Evolutionary conservation across 805 yeast genomes (phyloP).

Genomic region (Wickerhamomyces mucosus): DNA sequence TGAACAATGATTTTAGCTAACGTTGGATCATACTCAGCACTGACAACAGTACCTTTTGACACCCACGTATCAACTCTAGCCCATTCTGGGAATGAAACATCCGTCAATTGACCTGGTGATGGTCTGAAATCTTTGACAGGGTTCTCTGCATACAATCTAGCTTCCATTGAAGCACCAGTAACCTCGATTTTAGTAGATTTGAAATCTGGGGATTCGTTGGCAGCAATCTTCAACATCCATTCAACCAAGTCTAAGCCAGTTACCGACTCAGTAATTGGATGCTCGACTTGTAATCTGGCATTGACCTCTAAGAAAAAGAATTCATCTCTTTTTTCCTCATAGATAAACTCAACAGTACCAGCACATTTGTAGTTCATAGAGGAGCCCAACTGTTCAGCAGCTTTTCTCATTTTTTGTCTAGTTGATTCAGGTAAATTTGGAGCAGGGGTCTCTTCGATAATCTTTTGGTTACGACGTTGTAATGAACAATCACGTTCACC

Average conservation of each 20-base stretch:
- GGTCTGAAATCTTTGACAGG: conserved; percentile 94
- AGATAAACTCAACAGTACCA: conserved; percentile 94
- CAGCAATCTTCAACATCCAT: conserved; percentile 93
- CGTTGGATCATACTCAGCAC: conserved; percentile 95
- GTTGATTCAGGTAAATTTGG: conserved; percentile 83
- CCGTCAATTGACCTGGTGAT: conserved; percentile 89
- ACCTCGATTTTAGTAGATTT: conserved; percentile 40
- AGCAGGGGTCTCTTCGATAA: conserved; percentile 97
- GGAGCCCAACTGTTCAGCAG: conserved; percentile 78
- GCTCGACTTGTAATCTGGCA: conserved; percentile 95
- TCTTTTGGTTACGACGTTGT: conserved; percentile 94
- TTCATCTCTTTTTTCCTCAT: conserved; percentile 76
- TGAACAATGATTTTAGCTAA: conserved; percentile 94
- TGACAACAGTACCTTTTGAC: conserved; percentile 71
- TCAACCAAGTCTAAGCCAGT: conserved; percentile 94
- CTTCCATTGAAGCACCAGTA: conserved; percentile 93
- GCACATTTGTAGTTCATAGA: conserved; percentile 90
- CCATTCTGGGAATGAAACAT: conserved; percentile 78
- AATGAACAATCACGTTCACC: conserved; percentile 98
- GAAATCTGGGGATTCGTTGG: conserved; percentile 80
- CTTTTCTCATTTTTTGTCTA: conserved; percentile 61
- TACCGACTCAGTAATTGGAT: conserved; percentile 92
- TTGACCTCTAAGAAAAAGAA: conserved; percentile 94
- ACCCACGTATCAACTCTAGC: conserved; percentile 97
- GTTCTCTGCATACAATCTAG: conserved; percentile 92